Percentiles rank a stretch among this genome's conserved stretches.
These are phyloP conservation scores for Pterula multifida DNA, from an alignment of 1,284 basidiomycete genomes.

Conservation along the genomic window DNA sequence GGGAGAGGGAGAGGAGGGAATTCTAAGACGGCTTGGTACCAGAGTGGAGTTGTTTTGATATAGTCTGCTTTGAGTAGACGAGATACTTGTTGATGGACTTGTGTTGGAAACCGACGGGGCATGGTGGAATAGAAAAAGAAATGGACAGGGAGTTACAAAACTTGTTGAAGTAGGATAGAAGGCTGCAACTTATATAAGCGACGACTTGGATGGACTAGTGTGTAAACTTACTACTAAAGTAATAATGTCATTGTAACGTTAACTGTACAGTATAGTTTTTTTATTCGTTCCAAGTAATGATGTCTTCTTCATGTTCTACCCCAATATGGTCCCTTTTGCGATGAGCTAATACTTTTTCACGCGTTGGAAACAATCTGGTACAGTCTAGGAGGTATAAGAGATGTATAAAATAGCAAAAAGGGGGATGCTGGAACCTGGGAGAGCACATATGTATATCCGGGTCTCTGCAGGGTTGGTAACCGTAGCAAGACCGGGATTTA, in stretches of 20 bases:
- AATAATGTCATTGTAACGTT: not conserved
- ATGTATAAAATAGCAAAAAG: slow-evolving; percentile 3
- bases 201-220: not conserved
- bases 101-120: slow-evolving; percentile 76
- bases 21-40: slow-evolving; percentile 79
- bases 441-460: slow-evolving; percentile 52
- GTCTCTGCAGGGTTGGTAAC: slow-evolving; percentile 47
- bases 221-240: not conserved
- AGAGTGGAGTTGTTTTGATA: slow-evolving; percentile 50
- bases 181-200: slow-evolving; percentile 2
- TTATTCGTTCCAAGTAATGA: slow-evolving; percentile 68
- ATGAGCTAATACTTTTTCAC: slow-evolving; percentile 57
- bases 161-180: slow-evolving; percentile 5
- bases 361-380: slow-evolving; percentile 57
- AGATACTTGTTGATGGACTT: slow-evolving; percentile 83
- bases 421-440: slow-evolving; percentile 38
- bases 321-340: slow-evolving; percentile 61
- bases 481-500: slow-evolving; percentile 32
- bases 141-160: not conserved
- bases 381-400: too few relatives aligned
- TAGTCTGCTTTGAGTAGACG: slow-evolving; percentile 69
- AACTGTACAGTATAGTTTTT: not conserved
- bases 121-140: slow-evolving; percentile 25
- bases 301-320: slow-evolving; percentile 33
- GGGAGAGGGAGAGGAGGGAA: slow-evolving; percentile 84